Percentiles rank a stretch among this genome's conserved stretches.
These are phyloP conservation scores for Peniophora sp. DNA, from an alignment of 1,284 basidiomycete species.

Conservation along the genomic window DNA sequence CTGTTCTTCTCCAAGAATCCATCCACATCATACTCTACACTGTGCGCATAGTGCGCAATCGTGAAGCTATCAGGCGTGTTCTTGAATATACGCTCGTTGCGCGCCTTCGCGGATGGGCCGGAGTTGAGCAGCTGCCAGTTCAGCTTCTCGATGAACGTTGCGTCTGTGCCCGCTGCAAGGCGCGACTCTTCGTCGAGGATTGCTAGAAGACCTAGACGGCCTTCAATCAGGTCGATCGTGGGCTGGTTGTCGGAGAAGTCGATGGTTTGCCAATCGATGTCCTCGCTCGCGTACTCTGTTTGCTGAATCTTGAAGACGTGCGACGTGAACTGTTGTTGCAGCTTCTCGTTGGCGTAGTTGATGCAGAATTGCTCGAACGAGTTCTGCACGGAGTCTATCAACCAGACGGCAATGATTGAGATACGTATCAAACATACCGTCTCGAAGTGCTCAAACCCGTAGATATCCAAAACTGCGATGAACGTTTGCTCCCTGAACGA, in stretches of 20 bases:
- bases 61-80: constrained; percentile 98
- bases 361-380: constrained; percentile 99
- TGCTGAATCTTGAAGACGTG: constrained; percentile 99
- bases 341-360: constrained; percentile 98
- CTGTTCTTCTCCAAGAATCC: constrained; percentile 98
- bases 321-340: constrained; percentile 93
- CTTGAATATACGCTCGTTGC: constrained; percentile 87
- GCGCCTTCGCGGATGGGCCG: constrained; percentile 75
- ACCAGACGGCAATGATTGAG: constrained; percentile 2
- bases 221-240: constrained; percentile 96
- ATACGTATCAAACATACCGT: constrained; percentile 43
- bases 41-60: constrained; percentile 94
- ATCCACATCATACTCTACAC: constrained; percentile 96
- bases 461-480: constrained; percentile 95
- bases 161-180: constrained; percentile 86
- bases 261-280: constrained; percentile 99
- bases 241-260: constrained; percentile 98
- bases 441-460: constrained; percentile 94
- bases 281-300: constrained; percentile 95
- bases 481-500: constrained; percentile 87
- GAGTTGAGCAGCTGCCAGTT: constrained; percentile 25
- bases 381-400: constrained; percentile 63
- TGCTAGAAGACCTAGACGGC: constrained; percentile 89
- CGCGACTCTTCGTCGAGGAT: constrained; percentile 97
- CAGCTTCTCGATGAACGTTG: constrained; percentile 92